These are phyloP conservation scores for Catharanthus roseus DNA, from an alignment of 257 asterid genomes.

Conservation along the genomic window DNA sequence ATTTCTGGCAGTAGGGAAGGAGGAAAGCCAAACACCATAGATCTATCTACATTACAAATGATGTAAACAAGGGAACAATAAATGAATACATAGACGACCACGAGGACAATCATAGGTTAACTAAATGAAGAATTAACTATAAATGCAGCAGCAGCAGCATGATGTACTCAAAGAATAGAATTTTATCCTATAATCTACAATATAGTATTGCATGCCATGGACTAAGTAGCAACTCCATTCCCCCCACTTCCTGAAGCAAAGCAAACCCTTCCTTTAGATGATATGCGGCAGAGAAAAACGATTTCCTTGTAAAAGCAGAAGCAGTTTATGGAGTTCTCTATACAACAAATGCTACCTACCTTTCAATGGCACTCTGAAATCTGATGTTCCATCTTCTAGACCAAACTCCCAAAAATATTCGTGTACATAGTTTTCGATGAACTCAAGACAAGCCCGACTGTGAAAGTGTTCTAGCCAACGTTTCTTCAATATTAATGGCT, in stretches of 20 bases:
- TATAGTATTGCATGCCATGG: neutral
- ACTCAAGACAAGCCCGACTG: conserved; percentile 5
- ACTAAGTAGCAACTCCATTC: neutral
- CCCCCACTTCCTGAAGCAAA: neutral
- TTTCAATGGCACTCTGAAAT: conserved; percentile 8
- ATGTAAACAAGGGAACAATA: conserved; percentile 1
- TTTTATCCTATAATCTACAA: conserved; percentile 7
- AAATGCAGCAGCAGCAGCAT: neutral
- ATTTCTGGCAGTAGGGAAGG: neutral
- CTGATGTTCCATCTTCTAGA: neutral
- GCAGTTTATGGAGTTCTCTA: conserved; percentile 6
- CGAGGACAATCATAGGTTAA: conserved; percentile 8
- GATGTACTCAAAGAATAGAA: conserved; percentile 1
- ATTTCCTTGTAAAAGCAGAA: conserved; percentile 8
- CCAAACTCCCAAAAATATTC: neutral
- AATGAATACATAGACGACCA: conserved; percentile 11
- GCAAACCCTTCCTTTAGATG: conserved; percentile 4
- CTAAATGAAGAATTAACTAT: conserved; percentile 14
- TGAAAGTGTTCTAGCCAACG: neutral
- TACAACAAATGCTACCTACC: conserved; percentile 11
- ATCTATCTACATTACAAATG: conserved; percentile 9
- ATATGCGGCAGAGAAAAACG: neutral
- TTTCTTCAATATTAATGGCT: neutral
- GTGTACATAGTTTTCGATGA: neutral
- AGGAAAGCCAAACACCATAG: neutral